phyloP scores from a whole-genome alignment of 169 alveolate species.

The Eimeria falciformis region DNA sequence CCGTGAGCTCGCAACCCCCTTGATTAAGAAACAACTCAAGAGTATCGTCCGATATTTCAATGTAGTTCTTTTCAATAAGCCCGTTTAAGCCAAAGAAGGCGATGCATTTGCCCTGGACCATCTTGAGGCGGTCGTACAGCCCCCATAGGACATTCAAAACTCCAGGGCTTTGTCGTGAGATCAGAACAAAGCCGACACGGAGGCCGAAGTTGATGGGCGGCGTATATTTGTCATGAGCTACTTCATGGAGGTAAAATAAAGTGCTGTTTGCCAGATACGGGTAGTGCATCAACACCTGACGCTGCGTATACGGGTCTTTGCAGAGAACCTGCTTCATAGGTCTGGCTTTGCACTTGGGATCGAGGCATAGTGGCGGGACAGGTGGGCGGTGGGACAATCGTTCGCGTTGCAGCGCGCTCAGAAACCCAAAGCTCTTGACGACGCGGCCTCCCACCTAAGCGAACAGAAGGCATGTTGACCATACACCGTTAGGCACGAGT shows the following conservation, averaged over 20 bases:
- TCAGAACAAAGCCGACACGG: conserved; percentile 94
- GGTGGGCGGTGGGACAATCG: conserved; percentile 71
- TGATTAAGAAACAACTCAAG: conserved; percentile 94
- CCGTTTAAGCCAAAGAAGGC: conserved; percentile 79
- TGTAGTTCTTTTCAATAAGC: conserved; percentile 58
- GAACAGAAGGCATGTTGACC: background rate
- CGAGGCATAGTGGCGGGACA: conserved; percentile 74
- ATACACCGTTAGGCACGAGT: too few species aligned
- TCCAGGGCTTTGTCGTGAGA: conserved; percentile 98
- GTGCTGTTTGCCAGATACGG: conserved; percentile 86
- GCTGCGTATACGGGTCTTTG: conserved; percentile 90
- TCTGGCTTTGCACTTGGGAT: conserved; percentile 70
- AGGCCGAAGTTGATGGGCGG: conserved; percentile 76
- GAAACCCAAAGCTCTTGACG: conserved; percentile 66
- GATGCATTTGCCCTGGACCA: conserved; percentile 77
- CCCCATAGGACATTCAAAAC: conserved; percentile 98
- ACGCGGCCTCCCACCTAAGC: conserved; percentile 59
- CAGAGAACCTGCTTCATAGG: conserved; percentile 85
- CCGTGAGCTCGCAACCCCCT: conserved; percentile 97
- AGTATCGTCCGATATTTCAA: conserved; percentile 80
- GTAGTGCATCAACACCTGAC: conserved; percentile 90
- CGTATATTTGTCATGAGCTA: conserved; percentile 71
- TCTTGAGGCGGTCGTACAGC: conserved; percentile 81
- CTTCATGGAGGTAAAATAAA: conserved; percentile 73
- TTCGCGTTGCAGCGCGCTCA: conserved; percentile 66